Conservation (phyloP, 805 yeast species). For the Lachancea sp. region DNA sequence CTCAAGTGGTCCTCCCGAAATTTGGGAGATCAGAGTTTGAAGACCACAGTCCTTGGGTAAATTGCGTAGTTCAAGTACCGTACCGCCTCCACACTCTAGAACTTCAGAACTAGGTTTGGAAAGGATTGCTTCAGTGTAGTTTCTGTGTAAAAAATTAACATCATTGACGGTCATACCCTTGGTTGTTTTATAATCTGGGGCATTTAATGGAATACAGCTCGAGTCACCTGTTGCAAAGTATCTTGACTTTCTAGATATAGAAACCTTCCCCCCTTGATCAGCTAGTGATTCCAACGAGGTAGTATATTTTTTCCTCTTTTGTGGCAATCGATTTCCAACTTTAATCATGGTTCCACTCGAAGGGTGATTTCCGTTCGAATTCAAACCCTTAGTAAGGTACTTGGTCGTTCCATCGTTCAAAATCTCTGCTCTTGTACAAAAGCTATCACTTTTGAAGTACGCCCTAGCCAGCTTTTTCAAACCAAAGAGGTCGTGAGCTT, state of each 20-base stretch:
- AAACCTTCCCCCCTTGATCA: neutral
- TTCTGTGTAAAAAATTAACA: neutral
- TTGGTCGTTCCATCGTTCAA: neutral
- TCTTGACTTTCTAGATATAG: neutral
- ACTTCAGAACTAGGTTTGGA: neutral
- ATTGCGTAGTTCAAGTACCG: conserved; percentile 16
- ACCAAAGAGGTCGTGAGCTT: conserved; percentile 22
- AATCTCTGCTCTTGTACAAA: conserved; percentile 2
- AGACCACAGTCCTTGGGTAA: conserved; percentile 42
- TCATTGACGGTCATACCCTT: neutral
- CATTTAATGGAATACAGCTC: neutral
- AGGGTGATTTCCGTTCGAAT: neutral
- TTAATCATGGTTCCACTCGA: conserved; percentile 5
- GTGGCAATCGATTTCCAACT: conserved; percentile 4
- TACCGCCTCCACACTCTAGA: neutral
- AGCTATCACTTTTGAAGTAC: conserved; percentile 14
- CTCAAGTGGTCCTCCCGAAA: conserved; percentile 68
- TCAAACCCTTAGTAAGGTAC: neutral
- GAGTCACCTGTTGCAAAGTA: neutral
- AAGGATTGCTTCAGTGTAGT: neutral
- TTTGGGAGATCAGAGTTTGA: conserved; percentile 45
- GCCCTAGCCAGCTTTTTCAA: conserved; percentile 26
- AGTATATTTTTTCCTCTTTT: conserved; percentile 4
- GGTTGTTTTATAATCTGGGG: neutral
- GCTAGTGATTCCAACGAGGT: neutral